Evolutionary conservation across 2,329 filamentous ascomycete genomes (phyloP).

Genomic region (Trichoderma arundinaceum): DNA sequence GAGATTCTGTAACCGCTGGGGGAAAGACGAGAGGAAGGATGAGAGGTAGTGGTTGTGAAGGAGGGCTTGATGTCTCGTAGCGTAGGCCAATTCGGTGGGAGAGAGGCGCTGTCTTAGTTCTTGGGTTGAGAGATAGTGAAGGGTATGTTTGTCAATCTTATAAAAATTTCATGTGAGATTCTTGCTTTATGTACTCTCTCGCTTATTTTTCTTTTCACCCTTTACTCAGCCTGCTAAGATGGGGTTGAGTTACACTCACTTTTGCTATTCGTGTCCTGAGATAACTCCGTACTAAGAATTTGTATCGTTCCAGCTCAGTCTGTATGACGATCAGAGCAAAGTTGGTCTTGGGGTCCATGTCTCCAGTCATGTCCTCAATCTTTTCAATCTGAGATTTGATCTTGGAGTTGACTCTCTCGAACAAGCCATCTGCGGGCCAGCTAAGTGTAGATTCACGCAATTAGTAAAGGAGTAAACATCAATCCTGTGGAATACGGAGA

Average conservation of each 20-base stretch:
- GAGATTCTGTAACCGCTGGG: constrained; percentile 76
- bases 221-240: neutral
- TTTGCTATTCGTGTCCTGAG: constrained; percentile 87
- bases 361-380: constrained; percentile 78
- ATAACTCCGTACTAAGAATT: constrained; percentile 85
- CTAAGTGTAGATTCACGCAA: constrained; percentile 42
- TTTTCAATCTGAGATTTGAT: constrained; percentile 72
- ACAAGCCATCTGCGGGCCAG: constrained; percentile 72
- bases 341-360: constrained; percentile 88
- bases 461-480: neutral
- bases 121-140: constrained; percentile 71
- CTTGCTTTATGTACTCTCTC: neutral
- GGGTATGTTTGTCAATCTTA: constrained; percentile 76
- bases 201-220: too few species aligned
- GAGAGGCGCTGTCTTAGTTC: constrained; percentile 69
- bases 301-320: constrained; percentile 93
- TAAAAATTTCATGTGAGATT: neutral
- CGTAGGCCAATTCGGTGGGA: constrained; percentile 77
- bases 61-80: constrained; percentile 82
- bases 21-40: constrained; percentile 85
- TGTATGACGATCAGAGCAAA: constrained; percentile 94
- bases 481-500: neutral
- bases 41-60: constrained; percentile 83
- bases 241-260: constrained; percentile 52
- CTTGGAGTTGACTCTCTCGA: constrained; percentile 79